Percentiles rank a stretch among this genome's conserved stretches.
Evolutionary conservation across 2,329 filamentous ascomycete genomes (phyloP).

Genomic region (Microascus cirrosus): DNA sequence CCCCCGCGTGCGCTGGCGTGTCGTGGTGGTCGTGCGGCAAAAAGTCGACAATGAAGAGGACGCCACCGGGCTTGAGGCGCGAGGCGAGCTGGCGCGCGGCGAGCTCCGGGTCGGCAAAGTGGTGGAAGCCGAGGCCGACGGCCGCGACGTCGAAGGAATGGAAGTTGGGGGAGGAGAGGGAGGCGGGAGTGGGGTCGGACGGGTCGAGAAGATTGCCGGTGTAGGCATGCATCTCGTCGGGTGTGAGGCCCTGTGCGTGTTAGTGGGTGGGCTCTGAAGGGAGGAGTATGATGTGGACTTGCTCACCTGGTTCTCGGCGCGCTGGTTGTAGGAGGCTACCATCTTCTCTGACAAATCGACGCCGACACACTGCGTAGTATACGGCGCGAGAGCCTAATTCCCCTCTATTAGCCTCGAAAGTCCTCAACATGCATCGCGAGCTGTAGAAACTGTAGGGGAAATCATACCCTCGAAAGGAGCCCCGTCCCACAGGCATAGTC

Average conservation of each 20-base stretch:
- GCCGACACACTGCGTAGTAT: conserved; percentile 51
- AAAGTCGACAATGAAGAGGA: conserved; percentile 59
- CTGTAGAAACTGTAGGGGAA: no score
- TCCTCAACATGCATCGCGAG: no score
- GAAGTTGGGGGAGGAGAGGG: conserved; percentile 50
- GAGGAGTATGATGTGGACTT: neutral
- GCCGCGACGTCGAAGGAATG: conserved; percentile 57
- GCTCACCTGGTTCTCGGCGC: conserved; percentile 40
- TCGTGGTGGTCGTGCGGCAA: conserved; percentile 33
- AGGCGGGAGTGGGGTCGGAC: conserved; percentile 32
- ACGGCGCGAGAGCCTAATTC: conserved; percentile 48
- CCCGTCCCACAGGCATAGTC: conserved; percentile 73
- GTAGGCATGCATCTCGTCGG: conserved; percentile 42
- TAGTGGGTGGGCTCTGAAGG: neutral
- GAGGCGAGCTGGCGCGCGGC: conserved; percentile 47
- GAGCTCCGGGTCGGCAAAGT: conserved; percentile 53
- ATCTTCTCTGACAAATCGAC: conserved; percentile 63
- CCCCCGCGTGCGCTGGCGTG: conserved; percentile 9
- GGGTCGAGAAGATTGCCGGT: conserved; percentile 45
- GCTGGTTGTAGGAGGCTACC: conserved; percentile 55
- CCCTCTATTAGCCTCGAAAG: neutral
- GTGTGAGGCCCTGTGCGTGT: conserved; percentile 30
- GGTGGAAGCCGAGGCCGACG: conserved; percentile 54
- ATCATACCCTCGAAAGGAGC: conserved; percentile 48
- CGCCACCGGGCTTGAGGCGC: conserved; percentile 54